phyloP scores from a whole-genome alignment of 805 yeast genomes.

The Starmerella apis region DNA sequence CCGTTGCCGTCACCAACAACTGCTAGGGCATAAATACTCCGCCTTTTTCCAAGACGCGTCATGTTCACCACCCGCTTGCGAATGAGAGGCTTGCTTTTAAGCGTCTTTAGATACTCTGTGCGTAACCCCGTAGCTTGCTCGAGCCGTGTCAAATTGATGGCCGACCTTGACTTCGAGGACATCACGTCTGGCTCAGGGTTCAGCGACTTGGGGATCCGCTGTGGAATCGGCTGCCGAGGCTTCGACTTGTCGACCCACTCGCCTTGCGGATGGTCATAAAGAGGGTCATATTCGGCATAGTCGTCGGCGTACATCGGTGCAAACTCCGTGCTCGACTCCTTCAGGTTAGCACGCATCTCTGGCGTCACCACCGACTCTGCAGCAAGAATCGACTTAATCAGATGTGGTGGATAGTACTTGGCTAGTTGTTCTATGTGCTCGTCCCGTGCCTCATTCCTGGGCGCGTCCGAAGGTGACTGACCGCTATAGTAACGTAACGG shows the following conservation, averaged over 20 bases:
- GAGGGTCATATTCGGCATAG: conserved; percentile 56
- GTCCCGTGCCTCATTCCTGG: conserved; percentile 10
- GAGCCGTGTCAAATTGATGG: conserved; percentile 29
- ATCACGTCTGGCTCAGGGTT: conserved; percentile 29
- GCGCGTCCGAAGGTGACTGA: background rate
- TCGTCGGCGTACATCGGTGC: conserved; percentile 67
- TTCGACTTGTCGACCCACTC: conserved; percentile 39
- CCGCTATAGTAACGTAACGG: background rate
- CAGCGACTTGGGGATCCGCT: conserved; percentile 42
- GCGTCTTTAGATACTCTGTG: conserved; percentile 25
- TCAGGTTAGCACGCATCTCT: conserved; percentile 42
- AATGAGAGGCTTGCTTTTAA: conserved; percentile 27
- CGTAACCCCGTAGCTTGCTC: conserved; percentile 30
- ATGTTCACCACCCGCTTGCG: conserved; percentile 73
- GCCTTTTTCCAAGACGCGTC: conserved; percentile 45
- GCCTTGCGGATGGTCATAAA: conserved; percentile 56
- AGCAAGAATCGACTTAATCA: conserved; percentile 67
- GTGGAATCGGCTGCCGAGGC: conserved; percentile 51
- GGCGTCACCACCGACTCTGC: conserved; percentile 72
- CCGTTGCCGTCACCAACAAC: conserved; percentile 91
- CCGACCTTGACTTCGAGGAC: conserved; percentile 26
- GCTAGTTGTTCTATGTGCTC: conserved; percentile 48
- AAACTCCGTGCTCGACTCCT: conserved; percentile 41
- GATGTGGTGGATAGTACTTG: conserved; percentile 71
- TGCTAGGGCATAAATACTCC: conserved; percentile 69